Evolutionary conservation across 164 flowering plant genomes (phyloP), one percentile per base, ranked within the genome.

Genomic region (Stephania yunnanensis): DNA sequence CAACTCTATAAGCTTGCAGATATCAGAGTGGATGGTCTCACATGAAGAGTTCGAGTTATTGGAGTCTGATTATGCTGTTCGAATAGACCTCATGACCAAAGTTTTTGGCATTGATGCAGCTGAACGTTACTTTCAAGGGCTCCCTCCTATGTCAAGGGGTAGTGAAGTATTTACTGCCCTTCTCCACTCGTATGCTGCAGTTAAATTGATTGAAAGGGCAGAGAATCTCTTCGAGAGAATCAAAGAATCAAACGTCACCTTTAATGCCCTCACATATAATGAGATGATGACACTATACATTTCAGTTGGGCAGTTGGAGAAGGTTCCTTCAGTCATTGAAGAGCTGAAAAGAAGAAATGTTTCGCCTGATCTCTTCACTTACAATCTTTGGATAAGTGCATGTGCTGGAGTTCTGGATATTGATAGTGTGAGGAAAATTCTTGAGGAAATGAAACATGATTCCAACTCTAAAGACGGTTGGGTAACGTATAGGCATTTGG

Each of bases 231-330:
- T 81, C 78, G 81, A 84, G 65, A 85, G 83, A 75, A 88, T 90
- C 48, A 88, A 85, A 81, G 85, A 73, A 70, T 85, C 84, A 67
- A 80, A 83, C 64, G 74, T 89, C 53, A 63, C 89, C n/a, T 78
- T 89, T 46, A 81, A n/a, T 80, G 89, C 89, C 66, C 80, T 94
- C 70, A 78, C 85, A n/a, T 94, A 86, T 84, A 95, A 95, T 79
- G 97, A 94, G 87, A 86, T 94, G 85, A 96, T 94, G 99, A 92
- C 98, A 52, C 74, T 96, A 64, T 95, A 92, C 83, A 87, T 87
- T 86, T 93, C 98, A 61, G 89, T 86, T 46, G 92, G 95, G 72
- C 90, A 87, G 65, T 85, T 89, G 44, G 97, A 94, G 78, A 94
- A 91, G 83, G 92, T 95, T 11, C 20, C 88, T 70, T 80, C 71